phyloP scores from a whole-genome alignment of 495 filamentous ascomycete species.

The Neurospora hispaniola region DNA sequence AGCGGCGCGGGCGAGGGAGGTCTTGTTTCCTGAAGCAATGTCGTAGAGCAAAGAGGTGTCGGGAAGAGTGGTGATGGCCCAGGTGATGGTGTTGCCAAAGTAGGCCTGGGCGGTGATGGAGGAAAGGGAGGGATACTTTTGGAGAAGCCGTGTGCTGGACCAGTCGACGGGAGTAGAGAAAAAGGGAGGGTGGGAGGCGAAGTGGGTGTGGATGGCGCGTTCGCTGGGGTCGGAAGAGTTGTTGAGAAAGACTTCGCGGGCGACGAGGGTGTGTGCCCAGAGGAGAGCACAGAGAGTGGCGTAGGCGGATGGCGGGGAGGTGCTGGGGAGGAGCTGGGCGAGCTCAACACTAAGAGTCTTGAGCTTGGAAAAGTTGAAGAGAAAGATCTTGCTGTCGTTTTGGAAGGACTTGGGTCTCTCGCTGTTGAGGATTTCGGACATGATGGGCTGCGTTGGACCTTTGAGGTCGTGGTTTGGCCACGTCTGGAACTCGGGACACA shows the following conservation, averaged over 20 bases:
- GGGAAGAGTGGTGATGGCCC: background rate
- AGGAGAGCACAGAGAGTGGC: background rate
- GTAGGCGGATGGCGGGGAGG: background rate
- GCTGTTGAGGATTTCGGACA: slow-evolving; percentile 10
- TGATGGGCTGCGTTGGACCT: slow-evolving; percentile 17
- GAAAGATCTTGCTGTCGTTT: slow-evolving; percentile 26
- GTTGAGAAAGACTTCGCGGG: background rate
- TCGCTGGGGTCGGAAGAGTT: background rate
- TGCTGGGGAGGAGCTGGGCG: background rate
- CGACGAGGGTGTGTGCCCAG: background rate
- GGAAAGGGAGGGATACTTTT: background rate
- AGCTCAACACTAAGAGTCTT: background rate
- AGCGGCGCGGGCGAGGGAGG: background rate
- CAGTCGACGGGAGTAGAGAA: slow-evolving; percentile 1
- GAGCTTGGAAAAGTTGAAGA: slow-evolving; percentile 13
- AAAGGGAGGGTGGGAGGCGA: background rate
- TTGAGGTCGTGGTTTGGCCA: slow-evolving; percentile 13
- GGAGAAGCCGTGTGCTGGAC: background rate
- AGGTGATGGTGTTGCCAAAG: slow-evolving; percentile 1
- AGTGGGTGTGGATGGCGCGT: background rate
- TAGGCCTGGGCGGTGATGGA: background rate
- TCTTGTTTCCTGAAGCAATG: background rate
- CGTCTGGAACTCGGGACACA: slow-evolving; percentile 17
- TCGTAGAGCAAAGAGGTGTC: background rate
- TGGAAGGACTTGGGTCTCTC: slow-evolving; percentile 7